phyloP scores from a whole-genome alignment of 352 stramenopile genomes.

The Aphanomyces astaci region DNA sequence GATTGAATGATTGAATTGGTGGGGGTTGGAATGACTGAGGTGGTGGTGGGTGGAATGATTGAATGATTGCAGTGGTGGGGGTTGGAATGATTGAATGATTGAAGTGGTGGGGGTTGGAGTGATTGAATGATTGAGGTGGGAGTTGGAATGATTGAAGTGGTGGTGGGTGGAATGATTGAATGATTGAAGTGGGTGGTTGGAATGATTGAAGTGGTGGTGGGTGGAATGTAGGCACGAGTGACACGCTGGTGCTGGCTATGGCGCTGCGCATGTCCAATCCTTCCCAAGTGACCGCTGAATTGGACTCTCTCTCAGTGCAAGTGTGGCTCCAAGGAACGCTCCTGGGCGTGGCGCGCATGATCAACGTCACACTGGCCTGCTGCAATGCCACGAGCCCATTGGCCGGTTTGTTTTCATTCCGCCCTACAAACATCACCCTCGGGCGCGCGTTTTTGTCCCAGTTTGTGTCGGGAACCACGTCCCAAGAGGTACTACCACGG shows the following conservation, averaged over 20 bases:
- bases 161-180: too few relatives aligned
- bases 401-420: conserved; percentile 49
- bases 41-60: too few relatives aligned
- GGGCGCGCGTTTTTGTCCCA: conserved; percentile 64
- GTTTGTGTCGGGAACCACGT: conserved; percentile 58
- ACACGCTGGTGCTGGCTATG: conserved; percentile 58
- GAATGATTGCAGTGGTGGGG: too few relatives aligned
- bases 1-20: too few relatives aligned
- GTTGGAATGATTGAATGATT: too few relatives aligned
- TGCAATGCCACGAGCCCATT: conserved; percentile 50
- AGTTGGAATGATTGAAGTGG: too few relatives aligned
- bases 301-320: conserved; percentile 46
- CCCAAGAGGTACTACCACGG: conserved; percentile 42
- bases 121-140: too few relatives aligned
- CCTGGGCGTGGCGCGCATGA: conserved; percentile 56
- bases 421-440: conserved; percentile 32
- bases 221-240: conserved; percentile 25
- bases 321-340: conserved; percentile 37
- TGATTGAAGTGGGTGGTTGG: too few relatives aligned
- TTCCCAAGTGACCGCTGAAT: conserved; percentile 50
- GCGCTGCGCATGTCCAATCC: conserved; percentile 61
- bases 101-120: too few relatives aligned
- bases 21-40: too few relatives aligned
- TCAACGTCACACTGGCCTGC: conserved; percentile 57
- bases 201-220: too few relatives aligned